phyloP scores from a whole-genome alignment of 139 green algal genomes.

The Deuterostichococcus epilithicus region DNA sequence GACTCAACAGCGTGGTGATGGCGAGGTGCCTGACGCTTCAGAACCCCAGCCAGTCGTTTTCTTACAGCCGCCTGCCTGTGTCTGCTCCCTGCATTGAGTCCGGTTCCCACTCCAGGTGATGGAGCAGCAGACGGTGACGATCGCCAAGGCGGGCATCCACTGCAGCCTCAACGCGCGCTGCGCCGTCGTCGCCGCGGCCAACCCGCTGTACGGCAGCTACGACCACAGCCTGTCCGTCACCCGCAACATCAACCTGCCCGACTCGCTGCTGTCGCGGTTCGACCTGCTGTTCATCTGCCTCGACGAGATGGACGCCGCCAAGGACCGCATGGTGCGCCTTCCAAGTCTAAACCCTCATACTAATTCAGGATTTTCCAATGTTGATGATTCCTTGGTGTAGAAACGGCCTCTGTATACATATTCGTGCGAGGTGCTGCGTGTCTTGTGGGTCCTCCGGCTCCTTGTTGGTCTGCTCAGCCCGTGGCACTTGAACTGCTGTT shows the following conservation, averaged over 20 bases:
- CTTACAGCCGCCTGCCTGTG: background rate
- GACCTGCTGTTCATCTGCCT: constrained; percentile 97
- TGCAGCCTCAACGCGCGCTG: constrained; percentile 94
- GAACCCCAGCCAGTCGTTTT: too few relatives aligned
- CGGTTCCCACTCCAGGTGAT: constrained; percentile 58
- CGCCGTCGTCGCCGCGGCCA: constrained; percentile 82
- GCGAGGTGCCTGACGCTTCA: too few relatives aligned
- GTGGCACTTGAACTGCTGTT: too few relatives aligned
- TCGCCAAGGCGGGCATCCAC: constrained; percentile 98
- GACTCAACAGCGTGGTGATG: too few relatives aligned
- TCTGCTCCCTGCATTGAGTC: too few relatives aligned
- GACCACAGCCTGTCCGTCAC: constrained; percentile 53
- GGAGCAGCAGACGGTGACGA: constrained; percentile 98
- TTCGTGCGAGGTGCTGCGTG: too few relatives aligned
- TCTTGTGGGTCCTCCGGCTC: too few relatives aligned
- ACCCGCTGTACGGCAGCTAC: constrained; percentile 75
- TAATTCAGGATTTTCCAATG: too few relatives aligned
- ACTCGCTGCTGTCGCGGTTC: constrained; percentile 97
- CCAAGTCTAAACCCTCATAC: background rate
- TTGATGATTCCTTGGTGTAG: too few relatives aligned
- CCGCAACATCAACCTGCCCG: constrained; percentile 94
- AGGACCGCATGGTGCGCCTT: constrained; percentile 59
- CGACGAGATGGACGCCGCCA: constrained; percentile 76
- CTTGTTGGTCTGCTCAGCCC: too few relatives aligned
- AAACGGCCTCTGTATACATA: too few relatives aligned